phyloP scores from a whole-genome alignment of 495 filamentous ascomycete genomes.

The Talaromyces nanjingensis region DNA sequence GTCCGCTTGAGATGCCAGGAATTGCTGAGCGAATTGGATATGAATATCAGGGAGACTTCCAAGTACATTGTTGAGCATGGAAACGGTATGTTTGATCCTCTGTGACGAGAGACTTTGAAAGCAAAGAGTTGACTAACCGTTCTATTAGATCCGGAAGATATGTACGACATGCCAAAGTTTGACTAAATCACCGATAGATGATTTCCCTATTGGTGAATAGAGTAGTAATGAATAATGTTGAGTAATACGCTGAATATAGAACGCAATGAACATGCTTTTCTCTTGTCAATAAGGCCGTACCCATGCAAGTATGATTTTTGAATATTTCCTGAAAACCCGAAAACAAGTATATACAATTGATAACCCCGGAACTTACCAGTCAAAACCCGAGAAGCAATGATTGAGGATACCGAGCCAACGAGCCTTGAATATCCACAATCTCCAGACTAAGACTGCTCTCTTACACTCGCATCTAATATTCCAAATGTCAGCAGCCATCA shows the following conservation, averaged over 20 bases:
- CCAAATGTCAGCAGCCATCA: not conserved
- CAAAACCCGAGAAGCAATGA: not conserved
- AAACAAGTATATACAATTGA: not conserved
- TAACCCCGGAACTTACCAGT: not conserved
- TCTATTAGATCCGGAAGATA: constrained; percentile 45
- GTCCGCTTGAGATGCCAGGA: constrained; percentile 41
- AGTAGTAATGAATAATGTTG: not conserved
- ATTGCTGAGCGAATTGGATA: constrained; percentile 39
- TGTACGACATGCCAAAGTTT: constrained; percentile 47
- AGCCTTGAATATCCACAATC: not conserved
- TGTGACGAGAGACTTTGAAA: not conserved
- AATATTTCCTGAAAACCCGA: not conserved
- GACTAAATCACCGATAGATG: constrained; percentile 10
- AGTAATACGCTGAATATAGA: not conserved
- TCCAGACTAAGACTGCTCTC: not conserved
- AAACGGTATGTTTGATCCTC: constrained; percentile 30
- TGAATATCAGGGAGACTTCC: constrained; percentile 42
- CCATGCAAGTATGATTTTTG: not conserved
- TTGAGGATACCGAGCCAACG: not conserved
- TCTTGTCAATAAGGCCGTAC: not conserved
- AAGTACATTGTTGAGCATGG: constrained; percentile 50
- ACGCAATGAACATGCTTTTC: not conserved
- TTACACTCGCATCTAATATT: not conserved
- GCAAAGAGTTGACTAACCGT: not conserved
- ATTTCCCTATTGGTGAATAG: too few relatives aligned